phyloP scores from a whole-genome alignment of 2,329 filamentous ascomycete genomes.

The Endocalyx cinctus region DNA sequence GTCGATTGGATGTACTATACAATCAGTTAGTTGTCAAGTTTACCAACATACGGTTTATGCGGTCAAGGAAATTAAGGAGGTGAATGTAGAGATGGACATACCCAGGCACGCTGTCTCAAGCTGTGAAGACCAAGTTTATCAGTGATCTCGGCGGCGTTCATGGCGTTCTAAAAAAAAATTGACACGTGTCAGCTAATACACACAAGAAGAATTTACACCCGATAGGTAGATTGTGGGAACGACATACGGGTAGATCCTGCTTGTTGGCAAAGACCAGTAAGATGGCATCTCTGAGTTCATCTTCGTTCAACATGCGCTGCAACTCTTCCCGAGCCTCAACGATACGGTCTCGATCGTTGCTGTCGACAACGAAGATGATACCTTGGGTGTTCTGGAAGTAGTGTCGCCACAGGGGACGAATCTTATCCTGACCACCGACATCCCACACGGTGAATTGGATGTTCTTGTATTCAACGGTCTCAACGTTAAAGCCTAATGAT shows the following conservation, averaged over 20 bases:
- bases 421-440: slow-evolving; percentile 99
- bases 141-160: slow-evolving; percentile 99
- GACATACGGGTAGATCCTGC: slow-evolving; percentile 93
- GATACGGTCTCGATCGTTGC: slow-evolving; percentile 97
- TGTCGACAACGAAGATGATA: slow-evolving; percentile 99
- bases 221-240: slow-evolving; percentile 4
- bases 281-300: slow-evolving; percentile 95
- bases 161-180: slow-evolving; percentile 99
- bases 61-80: neutral
- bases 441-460: slow-evolving; percentile 99
- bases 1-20: slow-evolving; percentile 96
- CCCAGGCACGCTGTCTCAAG: slow-evolving; percentile 97
- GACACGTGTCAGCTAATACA: no score
- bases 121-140: slow-evolving; percentile 99
- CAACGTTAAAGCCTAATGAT: slow-evolving; percentile 87
- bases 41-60: no score
- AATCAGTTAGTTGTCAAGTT: slow-evolving; percentile 20
- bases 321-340: slow-evolving; percentile 95
- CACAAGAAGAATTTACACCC: no score
- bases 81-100: slow-evolving; percentile 50
- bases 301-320: slow-evolving; percentile 97
- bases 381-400: slow-evolving; percentile 99
- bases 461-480: slow-evolving; percentile 99
- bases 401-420: slow-evolving; percentile 97
- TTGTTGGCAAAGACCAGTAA: slow-evolving; percentile 99